Evolutionary conservation across 441 rosid species (phyloP).

Genomic region (Jatropha multifida): DNA sequence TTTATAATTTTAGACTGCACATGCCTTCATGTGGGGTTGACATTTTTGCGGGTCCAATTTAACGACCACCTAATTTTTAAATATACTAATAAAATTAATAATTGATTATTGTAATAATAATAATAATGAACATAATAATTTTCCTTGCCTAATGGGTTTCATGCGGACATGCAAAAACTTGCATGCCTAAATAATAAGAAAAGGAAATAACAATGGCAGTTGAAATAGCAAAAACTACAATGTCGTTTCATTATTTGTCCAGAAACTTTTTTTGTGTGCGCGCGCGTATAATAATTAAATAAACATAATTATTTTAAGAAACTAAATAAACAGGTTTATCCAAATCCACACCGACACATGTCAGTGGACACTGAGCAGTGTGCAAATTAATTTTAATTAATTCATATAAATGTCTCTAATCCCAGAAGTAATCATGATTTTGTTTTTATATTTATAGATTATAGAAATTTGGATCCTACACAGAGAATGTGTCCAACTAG

Average conservation of each 20-base stretch:
- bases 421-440: constrained; percentile 3
- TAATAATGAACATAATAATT: neutral
- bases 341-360: neutral
- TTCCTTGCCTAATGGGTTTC: neutral
- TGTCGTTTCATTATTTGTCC: too few species aligned
- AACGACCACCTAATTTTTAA: neutral
- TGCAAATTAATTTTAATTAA: neutral
- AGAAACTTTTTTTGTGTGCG: too few species aligned
- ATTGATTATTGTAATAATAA: too few species aligned
- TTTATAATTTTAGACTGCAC: constrained; percentile 15
- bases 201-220: too few species aligned
- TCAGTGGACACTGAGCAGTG: neutral
- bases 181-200: neutral
- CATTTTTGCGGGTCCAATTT: constrained; percentile 12
- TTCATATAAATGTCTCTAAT: neutral
- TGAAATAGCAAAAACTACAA: too few species aligned
- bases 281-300: too few species aligned
- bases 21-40: constrained; percentile 28
- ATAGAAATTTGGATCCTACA: neutral
- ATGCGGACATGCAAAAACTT: constrained; percentile 2
- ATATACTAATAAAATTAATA: neutral
- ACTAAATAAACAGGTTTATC: neutral
- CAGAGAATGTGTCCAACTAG: neutral
- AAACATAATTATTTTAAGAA: too few species aligned
- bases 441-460: neutral